Evolutionary conservation across 2,329 filamentous ascomycete genomes (phyloP), one percentile per base, ranked within the genome.

Genomic region (Ascochyta lentis): DNA sequence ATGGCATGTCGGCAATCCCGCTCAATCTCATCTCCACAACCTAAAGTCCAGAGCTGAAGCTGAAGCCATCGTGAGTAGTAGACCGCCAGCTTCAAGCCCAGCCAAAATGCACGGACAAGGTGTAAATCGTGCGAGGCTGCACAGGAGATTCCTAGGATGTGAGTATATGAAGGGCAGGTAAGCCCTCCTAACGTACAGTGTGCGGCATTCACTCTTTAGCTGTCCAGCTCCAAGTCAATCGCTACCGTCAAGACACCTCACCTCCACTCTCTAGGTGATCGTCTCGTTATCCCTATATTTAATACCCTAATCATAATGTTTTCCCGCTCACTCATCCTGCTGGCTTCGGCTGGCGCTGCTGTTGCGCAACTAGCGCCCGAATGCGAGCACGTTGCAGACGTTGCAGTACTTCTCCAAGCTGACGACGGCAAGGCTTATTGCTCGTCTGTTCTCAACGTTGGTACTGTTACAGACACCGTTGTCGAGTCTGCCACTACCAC

Each of bases 231-330:
- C 48, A 52, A 33, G 42, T 56, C 43, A 51, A 48, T 56, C 43
- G n/a, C 48, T 56, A 47, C 45, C 29, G 24, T 51, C 38, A 51
- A 47, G 33, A 43, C 43, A 49, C 54, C 43, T 52, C 43, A 49
- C 54, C 43, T 52, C 43, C 48, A 52, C 43, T 56, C 38, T 56
- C 15, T 56, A 52, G 48, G 54, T 52, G 48, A 29, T 35, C 8
- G 13, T 56, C 48, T 56, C 43, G 19, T 47, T 47, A 29, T n/a
- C 13, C 27, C 15, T 31, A 50, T 42, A 46, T 26, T 48, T 49
- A 56, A 51, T 51, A 39, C 19, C 39, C n/a, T 56, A 56, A 52
- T 56, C 39, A 56, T 52, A 52, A 56, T 56, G 54, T 51, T 56
- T 12, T 16, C 54, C 33, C 54, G 48, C 39, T 56, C 54, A 44